Evolutionary conservation across 352 stramenopile species (phyloP), one percentile per base, ranked within the genome.

Genomic region (Pythium folliculosum): DNA sequence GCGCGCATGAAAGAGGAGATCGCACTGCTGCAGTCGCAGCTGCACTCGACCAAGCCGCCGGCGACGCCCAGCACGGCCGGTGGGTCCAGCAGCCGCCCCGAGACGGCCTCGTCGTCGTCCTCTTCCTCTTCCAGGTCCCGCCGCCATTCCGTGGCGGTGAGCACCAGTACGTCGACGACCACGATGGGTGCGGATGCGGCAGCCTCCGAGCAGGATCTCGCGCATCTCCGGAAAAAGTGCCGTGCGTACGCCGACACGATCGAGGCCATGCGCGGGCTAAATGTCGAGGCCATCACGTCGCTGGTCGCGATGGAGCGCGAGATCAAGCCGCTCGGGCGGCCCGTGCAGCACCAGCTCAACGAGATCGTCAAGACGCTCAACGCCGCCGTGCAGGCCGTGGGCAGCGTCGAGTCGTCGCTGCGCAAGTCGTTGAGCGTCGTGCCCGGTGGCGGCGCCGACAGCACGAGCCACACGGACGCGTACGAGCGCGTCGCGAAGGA

Each of bases 321-420:
- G 48, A 80, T 95, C 55, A 93, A 86, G 35, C 65, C 85, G 2
- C 73, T 95, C 5, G 86, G 86, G 0, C 60, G 86, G 3, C 77
- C 82, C 8, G 82, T 91, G 5, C 86, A 95, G 67, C 82, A 92
- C 37, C 72, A 84, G n/a, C 70, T 95, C 23, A 93, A 92, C 54
- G 86, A 93, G 63, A 81, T 93, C 30, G 84, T 95, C 38, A 93
- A 92, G 67, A 60, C 82, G 10, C 63, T 95, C 14, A 95, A 95
- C 38, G 73, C 77, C 19, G 75, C 77, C 1, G 87, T 92, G 9
- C 82, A 92, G 49, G 77, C 74, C 1, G 82, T 82, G 14, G 86
- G 87, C n/a, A 65, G 44, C n/a, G 83, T 75, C 14, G 70, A 81
- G 6, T 60, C 67, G 5, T 74, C 60, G 8, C 56, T 71, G 5